Percentiles rank a stretch among this genome's conserved stretches.
phyloP scores from a whole-genome alignment of 208 protist species.

The Wallacemonas sp. region DNA sequence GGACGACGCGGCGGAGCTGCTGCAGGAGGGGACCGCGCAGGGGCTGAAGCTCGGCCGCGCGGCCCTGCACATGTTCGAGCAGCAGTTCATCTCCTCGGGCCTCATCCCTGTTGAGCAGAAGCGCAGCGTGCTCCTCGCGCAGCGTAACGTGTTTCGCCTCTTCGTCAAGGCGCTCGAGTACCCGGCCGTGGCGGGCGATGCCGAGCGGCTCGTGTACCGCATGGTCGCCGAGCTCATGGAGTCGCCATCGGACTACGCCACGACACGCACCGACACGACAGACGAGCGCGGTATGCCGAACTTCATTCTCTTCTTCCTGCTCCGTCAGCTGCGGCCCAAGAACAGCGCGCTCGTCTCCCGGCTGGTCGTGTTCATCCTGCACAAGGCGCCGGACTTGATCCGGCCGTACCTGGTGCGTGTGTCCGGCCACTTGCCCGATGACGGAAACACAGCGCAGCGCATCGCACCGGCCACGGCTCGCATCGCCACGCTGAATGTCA shows the following conservation, averaged over 20 bases:
- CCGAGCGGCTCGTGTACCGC: constrained; percentile 60
- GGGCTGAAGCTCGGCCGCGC: constrained; percentile 47
- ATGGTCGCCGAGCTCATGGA: constrained; percentile 75
- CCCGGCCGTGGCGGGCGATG: constrained; percentile 56
- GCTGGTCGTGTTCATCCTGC: constrained; percentile 74
- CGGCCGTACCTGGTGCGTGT: constrained; percentile 86
- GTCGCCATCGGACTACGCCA: constrained; percentile 81
- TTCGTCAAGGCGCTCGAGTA: constrained; percentile 83
- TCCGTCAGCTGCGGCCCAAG: constrained; percentile 79
- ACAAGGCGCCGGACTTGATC: constrained; percentile 81
- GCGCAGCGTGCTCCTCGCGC: constrained; percentile 60
- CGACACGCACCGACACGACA: constrained; percentile 60
- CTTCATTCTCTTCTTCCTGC: constrained; percentile 87
- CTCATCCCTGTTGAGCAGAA: constrained; percentile 56
- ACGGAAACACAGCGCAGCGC: constrained; percentile 33
- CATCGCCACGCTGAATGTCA: constrained; percentile 79
- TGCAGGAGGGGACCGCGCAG: constrained; percentile 75
- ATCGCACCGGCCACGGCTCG: constrained; percentile 63
- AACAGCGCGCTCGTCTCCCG: constrained; percentile 55
- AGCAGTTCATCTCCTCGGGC: constrained; percentile 61
- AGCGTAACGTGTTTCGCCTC: constrained; percentile 83
- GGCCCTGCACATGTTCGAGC: constrained; percentile 60
- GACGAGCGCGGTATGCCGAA: constrained; percentile 90
- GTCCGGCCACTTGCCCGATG: constrained; percentile 79
- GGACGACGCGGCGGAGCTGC: constrained; percentile 82